These are phyloP conservation scores for Penicillium paxilli DNA, from an alignment of 495 filamentous ascomycete species.

Conservation along the genomic window DNA sequence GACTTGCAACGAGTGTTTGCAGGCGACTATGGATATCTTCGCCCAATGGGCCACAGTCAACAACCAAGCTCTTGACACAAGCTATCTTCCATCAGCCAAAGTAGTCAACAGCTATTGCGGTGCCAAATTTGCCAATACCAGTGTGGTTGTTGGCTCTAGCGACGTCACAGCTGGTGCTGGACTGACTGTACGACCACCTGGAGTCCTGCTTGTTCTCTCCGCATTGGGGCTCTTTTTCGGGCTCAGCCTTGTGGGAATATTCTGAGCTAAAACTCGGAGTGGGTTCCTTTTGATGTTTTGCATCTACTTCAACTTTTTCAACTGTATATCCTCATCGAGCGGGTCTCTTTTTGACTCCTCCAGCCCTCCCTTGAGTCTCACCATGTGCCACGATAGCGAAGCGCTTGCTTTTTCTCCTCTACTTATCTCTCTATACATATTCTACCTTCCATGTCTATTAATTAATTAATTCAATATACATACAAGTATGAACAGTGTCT, in stretches of 20 bases:
- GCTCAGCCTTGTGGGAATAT: not conserved
- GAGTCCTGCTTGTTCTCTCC: not conserved
- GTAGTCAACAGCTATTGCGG: constrained; percentile 68
- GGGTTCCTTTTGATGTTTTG: not conserved
- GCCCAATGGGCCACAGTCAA: constrained; percentile 59
- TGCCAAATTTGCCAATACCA: constrained; percentile 58
- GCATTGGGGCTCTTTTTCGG: constrained; percentile 6
- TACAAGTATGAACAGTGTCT: not conserved
- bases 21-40: constrained; percentile 70
- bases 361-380: constrained; percentile 8
- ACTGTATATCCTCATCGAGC: not conserved
- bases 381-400: constrained; percentile 28
- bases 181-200: constrained; percentile 1
- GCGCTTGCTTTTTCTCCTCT: constrained; percentile 5
- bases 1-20: constrained; percentile 67
- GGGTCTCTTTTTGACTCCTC: constrained; percentile 3
- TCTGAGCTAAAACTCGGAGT: constrained; percentile 1
- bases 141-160: constrained; percentile 46
- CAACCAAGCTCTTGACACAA: constrained; percentile 53
- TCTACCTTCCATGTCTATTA: constrained; percentile 9
- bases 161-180: constrained; percentile 15
- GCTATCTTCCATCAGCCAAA: constrained; percentile 63
- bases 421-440: not conserved
- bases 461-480: constrained; percentile 4
- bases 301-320: not conserved